A percentile compares a stretch with the other conserved stretches of the same genome.
Evolutionary conservation across 805 yeast genomes (phyloP).

Genomic region (Schwanniomyces occidentalis): DNA sequence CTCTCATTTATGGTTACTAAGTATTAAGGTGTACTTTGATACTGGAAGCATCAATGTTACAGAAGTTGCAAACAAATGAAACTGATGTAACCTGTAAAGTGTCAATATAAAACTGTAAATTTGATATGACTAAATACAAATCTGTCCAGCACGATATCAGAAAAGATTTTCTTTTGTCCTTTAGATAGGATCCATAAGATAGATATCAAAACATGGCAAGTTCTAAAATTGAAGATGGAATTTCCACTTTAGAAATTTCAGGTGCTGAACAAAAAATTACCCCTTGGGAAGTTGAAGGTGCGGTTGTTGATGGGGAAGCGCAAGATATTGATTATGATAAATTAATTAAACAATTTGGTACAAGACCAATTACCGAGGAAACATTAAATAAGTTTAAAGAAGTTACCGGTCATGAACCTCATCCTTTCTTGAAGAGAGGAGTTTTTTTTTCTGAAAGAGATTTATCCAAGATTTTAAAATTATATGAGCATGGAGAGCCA

Average conservation of each 20-base stretch:
- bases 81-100: too few species aligned
- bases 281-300: slow-evolving; percentile 99
- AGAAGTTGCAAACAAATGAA: too few species aligned
- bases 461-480: slow-evolving; percentile 71
- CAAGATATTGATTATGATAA: slow-evolving; percentile 91
- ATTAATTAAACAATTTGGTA: slow-evolving; percentile 84
- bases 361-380: slow-evolving; percentile 67
- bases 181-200: too few species aligned
- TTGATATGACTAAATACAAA: too few species aligned
- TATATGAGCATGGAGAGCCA: slow-evolving; percentile 92
- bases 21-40: too few species aligned
- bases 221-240: slow-evolving; percentile 15
- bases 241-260: slow-evolving; percentile 11
- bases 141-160: too few species aligned
- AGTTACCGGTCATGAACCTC: slow-evolving; percentile 91
- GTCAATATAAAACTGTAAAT: too few species aligned
- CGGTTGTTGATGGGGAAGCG: slow-evolving; percentile 91
- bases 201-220: too few species aligned
- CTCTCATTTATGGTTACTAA: too few species aligned
- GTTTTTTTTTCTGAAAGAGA: slow-evolving; percentile 92
- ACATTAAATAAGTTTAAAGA: slow-evolving; percentile 71
- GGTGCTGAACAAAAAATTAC: slow-evolving; percentile 52
- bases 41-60: too few species aligned
- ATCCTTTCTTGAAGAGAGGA: slow-evolving; percentile 86
- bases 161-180: too few species aligned